Percentiles rank a stretch among this genome's conserved stretches.
Conservation (phyloP, 2,329 filamentous ascomycete genomes). For the Cladosporium colombiae region DNA sequence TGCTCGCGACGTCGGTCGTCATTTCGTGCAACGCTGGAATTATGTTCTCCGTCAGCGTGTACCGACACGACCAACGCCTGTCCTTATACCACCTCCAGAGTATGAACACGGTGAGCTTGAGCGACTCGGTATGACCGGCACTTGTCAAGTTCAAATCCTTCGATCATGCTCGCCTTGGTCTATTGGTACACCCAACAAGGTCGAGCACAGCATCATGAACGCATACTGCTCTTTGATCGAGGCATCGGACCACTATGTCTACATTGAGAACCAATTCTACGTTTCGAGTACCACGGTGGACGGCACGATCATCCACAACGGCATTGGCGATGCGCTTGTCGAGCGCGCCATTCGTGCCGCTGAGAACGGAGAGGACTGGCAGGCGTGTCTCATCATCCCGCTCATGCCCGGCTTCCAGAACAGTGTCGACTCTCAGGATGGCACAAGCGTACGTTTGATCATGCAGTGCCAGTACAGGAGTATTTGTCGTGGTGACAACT, state of each 20-base stretch:
- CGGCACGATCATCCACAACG: slow-evolving; percentile 83
- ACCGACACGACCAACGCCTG: slow-evolving; percentile 88
- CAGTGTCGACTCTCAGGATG: slow-evolving; percentile 89
- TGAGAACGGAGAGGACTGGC: slow-evolving; percentile 84
- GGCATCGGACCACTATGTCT: slow-evolving; percentile 93
- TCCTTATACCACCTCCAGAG: slow-evolving; percentile 89
- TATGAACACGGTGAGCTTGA: slow-evolving; percentile 85
- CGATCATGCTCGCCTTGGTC: slow-evolving; percentile 92
- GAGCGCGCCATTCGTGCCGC: slow-evolving; percentile 85
- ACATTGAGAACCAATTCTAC: slow-evolving; percentile 99
- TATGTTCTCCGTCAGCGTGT: slow-evolving; percentile 91
- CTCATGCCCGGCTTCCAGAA: slow-evolving; percentile 99
- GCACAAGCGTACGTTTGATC: slow-evolving; percentile 90
- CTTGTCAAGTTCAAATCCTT: slow-evolving; percentile 94
- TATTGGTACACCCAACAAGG: slow-evolving; percentile 76
- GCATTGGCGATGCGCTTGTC: slow-evolving; percentile 91
- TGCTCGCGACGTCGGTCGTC: slow-evolving; percentile 86
- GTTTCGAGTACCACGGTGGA: slow-evolving; percentile 90
- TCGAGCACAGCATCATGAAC: slow-evolving; percentile 93
- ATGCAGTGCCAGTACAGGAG: slow-evolving; percentile 97
- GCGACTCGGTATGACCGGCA: slow-evolving; percentile 83
- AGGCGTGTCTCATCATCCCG: slow-evolving; percentile 84
- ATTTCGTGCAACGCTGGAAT: slow-evolving; percentile 98
- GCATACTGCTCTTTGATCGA: slow-evolving; percentile 95
- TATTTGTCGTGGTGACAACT: slow-evolving; percentile 88